A percentile compares a stretch with the other conserved stretches of the same genome.
phyloP scores from a whole-genome alignment of 1,284 basidiomycete species.

The Moesziomyces parantarcticus region DNA sequence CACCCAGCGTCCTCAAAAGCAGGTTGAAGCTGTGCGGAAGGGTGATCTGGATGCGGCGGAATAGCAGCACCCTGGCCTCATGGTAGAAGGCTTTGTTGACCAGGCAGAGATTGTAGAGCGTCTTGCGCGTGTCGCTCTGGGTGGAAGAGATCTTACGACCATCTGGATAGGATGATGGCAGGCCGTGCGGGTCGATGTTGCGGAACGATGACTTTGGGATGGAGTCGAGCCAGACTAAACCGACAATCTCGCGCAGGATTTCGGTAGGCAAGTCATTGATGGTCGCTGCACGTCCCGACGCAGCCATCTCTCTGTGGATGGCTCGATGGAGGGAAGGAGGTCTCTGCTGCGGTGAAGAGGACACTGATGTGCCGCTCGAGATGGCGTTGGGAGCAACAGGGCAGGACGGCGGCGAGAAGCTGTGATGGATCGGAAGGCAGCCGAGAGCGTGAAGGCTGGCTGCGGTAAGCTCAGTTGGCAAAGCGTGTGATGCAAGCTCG shows the following conservation, averaged over 20 bases:
- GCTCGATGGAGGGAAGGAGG: background rate
- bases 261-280: conserved; percentile 57
- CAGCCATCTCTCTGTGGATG: conserved; percentile 28
- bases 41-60: conserved; percentile 63
- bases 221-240: conserved; percentile 58
- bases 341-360: background rate
- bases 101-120: conserved; percentile 63
- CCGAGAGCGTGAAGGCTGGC: no score
- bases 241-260: conserved; percentile 56
- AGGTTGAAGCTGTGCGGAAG: conserved; percentile 63
- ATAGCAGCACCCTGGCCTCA: conserved; percentile 62
- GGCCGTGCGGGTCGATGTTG: conserved; percentile 60
- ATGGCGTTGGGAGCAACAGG: background rate
- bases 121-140: conserved; percentile 53
- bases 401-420: no score
- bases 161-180: conserved; percentile 61
- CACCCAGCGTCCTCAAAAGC: conserved; percentile 57
- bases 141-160: conserved; percentile 58
- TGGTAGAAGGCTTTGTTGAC: conserved; percentile 60
- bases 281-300: conserved; percentile 28
- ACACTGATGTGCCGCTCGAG: background rate
- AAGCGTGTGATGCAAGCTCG: no score
- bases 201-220: conserved; percentile 61
- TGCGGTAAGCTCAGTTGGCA: no score
- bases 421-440: no score